Conservation (phyloP, 352 stramenopile genomes). For the Globisporangium recalcitrans region DNA sequence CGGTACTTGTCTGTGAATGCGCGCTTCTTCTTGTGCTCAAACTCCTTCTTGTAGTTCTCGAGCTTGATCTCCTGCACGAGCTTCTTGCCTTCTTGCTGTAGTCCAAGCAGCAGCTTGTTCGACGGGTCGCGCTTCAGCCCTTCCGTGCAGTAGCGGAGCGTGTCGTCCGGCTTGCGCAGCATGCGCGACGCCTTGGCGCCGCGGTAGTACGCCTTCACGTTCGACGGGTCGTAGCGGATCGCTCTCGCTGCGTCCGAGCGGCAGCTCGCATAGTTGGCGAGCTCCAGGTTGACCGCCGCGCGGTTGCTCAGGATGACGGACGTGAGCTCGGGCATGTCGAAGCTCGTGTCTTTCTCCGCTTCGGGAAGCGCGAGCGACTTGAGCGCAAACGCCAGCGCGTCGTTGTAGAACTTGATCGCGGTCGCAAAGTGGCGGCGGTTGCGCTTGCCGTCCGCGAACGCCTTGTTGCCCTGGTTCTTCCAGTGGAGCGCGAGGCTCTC, state of each 20-base stretch:
- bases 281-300: slow-evolving; percentile 72
- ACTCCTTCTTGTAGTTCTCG: slow-evolving; percentile 56
- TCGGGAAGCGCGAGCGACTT: slow-evolving; percentile 67
- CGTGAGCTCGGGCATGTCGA: slow-evolving; percentile 66
- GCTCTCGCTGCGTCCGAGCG: slow-evolving; percentile 73
- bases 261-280: slow-evolving; percentile 85
- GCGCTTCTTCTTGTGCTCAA: slow-evolving; percentile 62
- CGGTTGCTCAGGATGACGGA: slow-evolving; percentile 79
- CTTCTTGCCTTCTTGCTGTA: slow-evolving; percentile 56
- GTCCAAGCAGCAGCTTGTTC: slow-evolving; percentile 71
- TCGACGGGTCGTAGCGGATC: slow-evolving; percentile 59
- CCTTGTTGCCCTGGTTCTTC: slow-evolving; percentile 88
- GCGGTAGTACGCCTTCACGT: slow-evolving; percentile 84
- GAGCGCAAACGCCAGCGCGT: slow-evolving; percentile 69
- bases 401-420: slow-evolving; percentile 76
- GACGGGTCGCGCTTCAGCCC: slow-evolving; percentile 66
- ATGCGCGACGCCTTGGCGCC: slow-evolving; percentile 76
- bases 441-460: slow-evolving; percentile 72
- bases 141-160: slow-evolving; percentile 75
- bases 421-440: slow-evolving; percentile 70
- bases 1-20: slow-evolving; percentile 76
- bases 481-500: slow-evolving; percentile 82
- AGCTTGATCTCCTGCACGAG: slow-evolving; percentile 61
- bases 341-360: slow-evolving; percentile 50
- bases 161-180: slow-evolving; percentile 74